phyloP scores from a whole-genome alignment of 1,284 basidiomycete species.

The Naganishia sp. region DNA sequence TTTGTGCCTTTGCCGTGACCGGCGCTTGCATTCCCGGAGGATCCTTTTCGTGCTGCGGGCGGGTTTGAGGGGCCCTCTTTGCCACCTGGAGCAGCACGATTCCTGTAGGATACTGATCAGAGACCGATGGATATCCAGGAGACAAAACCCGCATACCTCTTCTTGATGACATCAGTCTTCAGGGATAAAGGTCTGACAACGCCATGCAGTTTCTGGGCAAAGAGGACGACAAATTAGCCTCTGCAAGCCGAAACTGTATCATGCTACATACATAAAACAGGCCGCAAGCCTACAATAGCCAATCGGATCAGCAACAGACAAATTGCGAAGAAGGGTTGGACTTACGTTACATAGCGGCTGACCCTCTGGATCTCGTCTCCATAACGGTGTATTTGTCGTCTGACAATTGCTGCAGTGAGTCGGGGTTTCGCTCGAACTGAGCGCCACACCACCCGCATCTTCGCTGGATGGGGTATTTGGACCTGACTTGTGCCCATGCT shows the following conservation, averaged over 20 bases:
- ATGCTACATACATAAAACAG: conserved; percentile 69
- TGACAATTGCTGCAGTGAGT: conserved; percentile 92
- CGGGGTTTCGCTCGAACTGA: conserved; percentile 61
- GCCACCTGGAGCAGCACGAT: conserved; percentile 38
- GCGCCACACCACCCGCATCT: conserved; percentile 38
- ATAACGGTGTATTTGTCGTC: conserved; percentile 92
- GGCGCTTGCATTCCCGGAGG: conserved; percentile 1
- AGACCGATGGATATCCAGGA: conserved; percentile 8
- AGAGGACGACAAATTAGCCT: conserved; percentile 53
- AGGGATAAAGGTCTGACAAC: conserved; percentile 89
- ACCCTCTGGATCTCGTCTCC: conserved; percentile 92
- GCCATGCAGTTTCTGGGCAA: conserved; percentile 74
- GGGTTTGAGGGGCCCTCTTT: conserved; percentile 17
- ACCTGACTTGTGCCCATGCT: conserved; percentile 26
- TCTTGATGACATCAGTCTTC: conserved; percentile 98
- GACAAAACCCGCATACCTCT: conserved; percentile 64
- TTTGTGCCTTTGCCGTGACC: neutral
- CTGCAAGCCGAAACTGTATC: neutral
- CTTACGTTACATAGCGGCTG: conserved; percentile 77
- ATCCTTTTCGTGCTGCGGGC: conserved; percentile 10
- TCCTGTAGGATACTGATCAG: conserved; percentile 30
- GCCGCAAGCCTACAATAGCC: conserved; percentile 72
- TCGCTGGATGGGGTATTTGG: conserved; percentile 38
- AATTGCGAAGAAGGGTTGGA: conserved; percentile 29
- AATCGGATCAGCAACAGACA: conserved; percentile 12